Evolutionary conservation across 2,329 filamentous ascomycete genomes (phyloP), one percentile per base, ranked within the genome.

Genomic region (Coccinonectria pachysandricola): DNA sequence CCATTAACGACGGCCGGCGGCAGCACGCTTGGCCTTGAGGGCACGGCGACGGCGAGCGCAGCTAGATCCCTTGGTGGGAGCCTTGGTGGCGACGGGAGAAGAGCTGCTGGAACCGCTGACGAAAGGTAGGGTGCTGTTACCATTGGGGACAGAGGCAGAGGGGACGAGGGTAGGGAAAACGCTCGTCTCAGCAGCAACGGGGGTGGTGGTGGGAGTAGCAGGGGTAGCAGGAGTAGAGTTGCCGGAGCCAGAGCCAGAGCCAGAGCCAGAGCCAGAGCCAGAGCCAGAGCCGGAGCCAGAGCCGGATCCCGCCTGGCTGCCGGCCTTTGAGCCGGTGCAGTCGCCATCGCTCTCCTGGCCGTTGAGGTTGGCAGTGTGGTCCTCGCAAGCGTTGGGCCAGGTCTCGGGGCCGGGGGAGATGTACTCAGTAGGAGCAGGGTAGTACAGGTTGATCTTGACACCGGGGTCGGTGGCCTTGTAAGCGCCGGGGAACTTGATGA

Each of bases 321-420:
- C 48, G 24, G 31, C 24, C 39, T 47, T 35, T 25, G 45, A 46
- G 21, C 28, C 35, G 10, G 52, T 54, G 49, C 53, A 56, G 46
- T 56, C 52, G 23, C 53, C 53, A 17, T 56, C 53, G 26, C 33
- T 45, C 12, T 38, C 24, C 44, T 48, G 42, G 8, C 50, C 53
- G 14, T 34, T 39, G 4, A 47, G 34, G 51, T 56, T 56, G 39
- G 49, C 45, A 19, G 53, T 56, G 45, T 56, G 51, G 34, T 56
- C 53, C 40, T 49, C 46, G 33, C 53, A 56, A 15, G 30, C 30
- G 29, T 40, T 45, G 37, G 53, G 53, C 51, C 53, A 57, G 30
- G 42, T 37, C 11, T 32, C 39, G 25, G 52, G 53, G 15, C 52
- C 52, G 6, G 52, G 48, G 10, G 50, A 40, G 12, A 31, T 38